Conservation (phyloP, 257 asterid species). For the Perilla frutescens region DNA sequence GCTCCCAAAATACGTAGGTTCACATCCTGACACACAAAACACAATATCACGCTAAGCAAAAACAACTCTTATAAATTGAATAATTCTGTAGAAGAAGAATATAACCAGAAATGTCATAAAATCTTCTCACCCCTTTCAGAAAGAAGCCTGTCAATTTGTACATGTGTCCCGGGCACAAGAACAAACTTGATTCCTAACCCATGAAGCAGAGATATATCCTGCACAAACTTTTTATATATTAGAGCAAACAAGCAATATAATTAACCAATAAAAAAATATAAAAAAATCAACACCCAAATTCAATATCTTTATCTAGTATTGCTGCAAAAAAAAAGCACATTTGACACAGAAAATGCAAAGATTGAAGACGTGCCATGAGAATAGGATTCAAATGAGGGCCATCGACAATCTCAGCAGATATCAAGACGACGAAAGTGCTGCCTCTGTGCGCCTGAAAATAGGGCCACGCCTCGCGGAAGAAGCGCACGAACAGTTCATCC, state of each 20-base stretch:
- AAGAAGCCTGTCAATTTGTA: constrained; percentile 82
- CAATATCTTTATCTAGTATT: not conserved
- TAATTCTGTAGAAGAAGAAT: not conserved
- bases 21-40: constrained; percentile 61
- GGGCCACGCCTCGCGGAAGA: constrained; percentile 93
- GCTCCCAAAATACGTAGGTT: constrained; percentile 85
- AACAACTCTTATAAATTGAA: constrained; percentile 11
- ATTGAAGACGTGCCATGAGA: constrained; percentile 68
- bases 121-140: constrained; percentile 66
- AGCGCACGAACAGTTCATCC: constrained; percentile 79
- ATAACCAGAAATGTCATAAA: constrained; percentile 19
- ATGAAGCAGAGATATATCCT: constrained; percentile 96
- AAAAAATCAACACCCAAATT: constrained; percentile 9
- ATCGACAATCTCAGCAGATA: constrained; percentile 87
- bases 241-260: not conserved
- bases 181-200: constrained; percentile 95
- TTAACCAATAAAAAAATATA: not conserved
- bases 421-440: constrained; percentile 83
- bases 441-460: constrained; percentile 91
- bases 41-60: not conserved
- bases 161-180: constrained; percentile 96
- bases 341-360: not conserved
- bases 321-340: not conserved
- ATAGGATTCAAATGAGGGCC: constrained; percentile 71
- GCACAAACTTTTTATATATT: constrained; percentile 30